Evolutionary conservation across 2,329 filamentous ascomycete genomes (phyloP).

Genomic region (Trichoderma afroharzianum): DNA sequence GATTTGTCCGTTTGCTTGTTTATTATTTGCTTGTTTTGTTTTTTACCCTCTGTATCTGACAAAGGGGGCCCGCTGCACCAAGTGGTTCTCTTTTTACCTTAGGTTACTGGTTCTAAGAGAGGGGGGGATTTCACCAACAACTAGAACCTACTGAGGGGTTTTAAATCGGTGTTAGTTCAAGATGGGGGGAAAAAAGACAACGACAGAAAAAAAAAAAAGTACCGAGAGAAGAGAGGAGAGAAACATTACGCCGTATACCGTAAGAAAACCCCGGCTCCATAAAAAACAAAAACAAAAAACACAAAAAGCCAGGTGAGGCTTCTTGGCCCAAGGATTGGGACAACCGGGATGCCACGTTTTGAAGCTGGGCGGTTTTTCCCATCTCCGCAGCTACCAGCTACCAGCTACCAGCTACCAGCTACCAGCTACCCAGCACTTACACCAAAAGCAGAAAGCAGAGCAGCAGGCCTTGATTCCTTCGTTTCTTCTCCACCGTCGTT

Average conservation of each 20-base stretch:
- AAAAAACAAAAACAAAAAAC: background rate
- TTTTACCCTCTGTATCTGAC: background rate
- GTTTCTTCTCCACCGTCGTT: background rate
- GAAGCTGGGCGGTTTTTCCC: background rate
- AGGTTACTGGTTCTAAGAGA: background rate
- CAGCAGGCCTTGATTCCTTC: conserved; percentile 8
- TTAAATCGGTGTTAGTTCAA: conserved; percentile 1
- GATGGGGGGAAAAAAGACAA: background rate
- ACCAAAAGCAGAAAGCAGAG: background rate
- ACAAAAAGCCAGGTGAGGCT: background rate
- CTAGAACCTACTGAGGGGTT: background rate
- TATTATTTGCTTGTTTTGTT: background rate
- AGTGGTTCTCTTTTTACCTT: background rate
- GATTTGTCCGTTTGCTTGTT: background rate
- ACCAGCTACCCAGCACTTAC: background rate
- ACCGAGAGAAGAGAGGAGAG: background rate
- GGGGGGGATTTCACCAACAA: background rate
- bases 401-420: too few relatives aligned
- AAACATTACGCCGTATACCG: background rate
- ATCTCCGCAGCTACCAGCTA: background rate
- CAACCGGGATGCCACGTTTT: background rate
- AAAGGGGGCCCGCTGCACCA: background rate
- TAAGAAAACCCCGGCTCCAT: background rate
- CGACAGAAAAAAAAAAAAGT: background rate
- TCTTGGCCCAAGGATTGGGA: background rate